phyloP scores from a whole-genome alignment of 306 rosid species.

The Trifolium pratense region DNA sequence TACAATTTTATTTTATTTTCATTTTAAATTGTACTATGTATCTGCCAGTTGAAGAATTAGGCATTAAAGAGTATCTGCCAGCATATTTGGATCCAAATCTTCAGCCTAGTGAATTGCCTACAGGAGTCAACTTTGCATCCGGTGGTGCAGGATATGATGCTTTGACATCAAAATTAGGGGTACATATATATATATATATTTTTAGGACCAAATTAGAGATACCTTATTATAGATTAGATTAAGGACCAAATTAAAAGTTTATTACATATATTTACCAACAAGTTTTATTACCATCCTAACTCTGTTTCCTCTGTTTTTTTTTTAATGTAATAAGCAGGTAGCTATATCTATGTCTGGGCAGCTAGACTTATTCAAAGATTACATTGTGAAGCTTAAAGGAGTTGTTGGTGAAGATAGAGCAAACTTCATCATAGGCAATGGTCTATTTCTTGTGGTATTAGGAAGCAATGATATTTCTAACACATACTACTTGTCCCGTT shows the following conservation, averaged over 20 bases:
- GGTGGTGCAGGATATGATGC: slow-evolving; percentile 86
- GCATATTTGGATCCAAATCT: slow-evolving; percentile 66
- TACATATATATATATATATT: slow-evolving; percentile 34
- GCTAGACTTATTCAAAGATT: slow-evolving; percentile 5
- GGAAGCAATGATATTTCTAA: slow-evolving; percentile 76
- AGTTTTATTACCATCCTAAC: neutral
- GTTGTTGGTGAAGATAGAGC: slow-evolving; percentile 54
- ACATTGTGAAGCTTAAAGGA: slow-evolving; percentile 13
- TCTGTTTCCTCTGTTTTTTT: slow-evolving; percentile 2
- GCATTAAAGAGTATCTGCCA: slow-evolving; percentile 65
- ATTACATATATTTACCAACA: neutral
- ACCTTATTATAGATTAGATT: too few species aligned
- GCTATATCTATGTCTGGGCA: slow-evolving; percentile 5
- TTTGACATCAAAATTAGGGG: slow-evolving; percentile 57
- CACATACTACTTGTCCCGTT: slow-evolving; percentile 49
- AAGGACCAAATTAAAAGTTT: too few species aligned
- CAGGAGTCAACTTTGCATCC: slow-evolving; percentile 81
- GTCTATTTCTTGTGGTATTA: slow-evolving; percentile 54
- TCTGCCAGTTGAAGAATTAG: slow-evolving; percentile 69
- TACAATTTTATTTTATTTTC: neutral
- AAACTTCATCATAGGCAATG: slow-evolving; percentile 56
- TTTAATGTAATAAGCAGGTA: neutral
- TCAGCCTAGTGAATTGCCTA: slow-evolving; percentile 52
- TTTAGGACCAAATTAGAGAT: too few species aligned
- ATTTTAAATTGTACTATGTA: neutral